A percentile compares a stretch with the other conserved stretches of the same genome.
Conservation (phyloP, 495 filamentous ascomycete genomes). For the Xylaria telfairii region DNA sequence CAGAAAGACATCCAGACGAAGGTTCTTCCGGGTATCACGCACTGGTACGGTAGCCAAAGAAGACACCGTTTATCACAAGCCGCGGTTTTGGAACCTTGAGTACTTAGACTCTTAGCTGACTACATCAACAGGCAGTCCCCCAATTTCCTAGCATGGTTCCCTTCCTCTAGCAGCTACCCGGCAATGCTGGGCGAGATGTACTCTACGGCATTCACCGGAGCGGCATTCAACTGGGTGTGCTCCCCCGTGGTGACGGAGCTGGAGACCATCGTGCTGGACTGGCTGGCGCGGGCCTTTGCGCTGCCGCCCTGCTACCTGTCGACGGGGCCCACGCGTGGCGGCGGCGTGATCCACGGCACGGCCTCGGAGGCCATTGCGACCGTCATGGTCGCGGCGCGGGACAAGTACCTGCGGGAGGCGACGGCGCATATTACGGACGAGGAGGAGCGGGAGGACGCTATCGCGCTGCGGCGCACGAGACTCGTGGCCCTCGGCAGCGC, state of each 20-base stretch:
- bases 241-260: slow-evolving; percentile 94
- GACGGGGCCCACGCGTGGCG: slow-evolving; percentile 72
- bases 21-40: slow-evolving; percentile 93
- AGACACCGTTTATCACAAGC: not conserved
- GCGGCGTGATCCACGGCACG: slow-evolving; percentile 94
- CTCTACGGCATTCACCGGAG: slow-evolving; percentile 82
- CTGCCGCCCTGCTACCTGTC: slow-evolving; percentile 81
- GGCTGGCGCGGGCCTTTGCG: slow-evolving; percentile 76
- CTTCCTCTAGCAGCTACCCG: slow-evolving; percentile 81
- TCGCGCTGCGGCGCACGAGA: slow-evolving; percentile 68
- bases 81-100: not conserved
- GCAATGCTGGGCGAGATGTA: slow-evolving; percentile 94
- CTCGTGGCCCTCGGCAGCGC: slow-evolving; percentile 85
- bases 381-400: slow-evolving; percentile 86
- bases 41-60: slow-evolving; percentile 66
- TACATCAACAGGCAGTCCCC: slow-evolving; percentile 67
- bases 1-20: slow-evolving; percentile 84
- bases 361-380: slow-evolving; percentile 89
- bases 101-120: slow-evolving; percentile 3
- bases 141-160: slow-evolving; percentile 97
- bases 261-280: slow-evolving; percentile 93
- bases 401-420: slow-evolving; percentile 72
- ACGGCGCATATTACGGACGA: slow-evolving; percentile 58
- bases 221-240: slow-evolving; percentile 98
- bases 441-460: slow-evolving; percentile 66